Percentiles rank a stretch among this genome's conserved stretches.
Conservation (phyloP, 2,329 filamentous ascomycete species). For the Raffaelea ambrosiae region DNA sequence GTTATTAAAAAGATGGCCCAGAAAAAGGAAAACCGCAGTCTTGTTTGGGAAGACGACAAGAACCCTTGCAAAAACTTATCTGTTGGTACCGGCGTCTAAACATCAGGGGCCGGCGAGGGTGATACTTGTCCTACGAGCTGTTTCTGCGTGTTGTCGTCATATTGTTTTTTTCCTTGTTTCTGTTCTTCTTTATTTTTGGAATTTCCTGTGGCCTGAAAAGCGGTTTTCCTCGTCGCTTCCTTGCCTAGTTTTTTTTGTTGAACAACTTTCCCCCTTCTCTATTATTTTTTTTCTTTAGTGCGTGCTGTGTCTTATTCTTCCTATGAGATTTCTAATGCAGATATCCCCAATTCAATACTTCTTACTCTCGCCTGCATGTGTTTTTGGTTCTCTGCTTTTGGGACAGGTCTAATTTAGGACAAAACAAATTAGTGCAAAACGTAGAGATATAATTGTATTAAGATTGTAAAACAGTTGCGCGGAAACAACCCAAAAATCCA, state of each 20-base stretch:
- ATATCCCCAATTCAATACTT: constrained; percentile 32
- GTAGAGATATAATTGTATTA: background rate
- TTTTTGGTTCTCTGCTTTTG: too few relatives aligned
- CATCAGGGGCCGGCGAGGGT: too few relatives aligned
- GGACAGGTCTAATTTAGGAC: too few relatives aligned
- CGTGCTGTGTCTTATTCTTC: constrained; percentile 20
- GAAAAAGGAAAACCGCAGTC: background rate
- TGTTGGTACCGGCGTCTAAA: too few relatives aligned
- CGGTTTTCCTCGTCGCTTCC: background rate
- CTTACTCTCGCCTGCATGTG: background rate
- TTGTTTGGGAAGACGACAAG: background rate
- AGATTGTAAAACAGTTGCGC: too few relatives aligned
- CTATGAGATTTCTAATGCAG: constrained; percentile 57
- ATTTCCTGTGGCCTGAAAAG: background rate
- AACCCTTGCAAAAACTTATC: background rate
- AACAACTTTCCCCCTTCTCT: constrained; percentile 5
- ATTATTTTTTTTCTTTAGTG: constrained; percentile 5
- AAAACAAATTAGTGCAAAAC: background rate
- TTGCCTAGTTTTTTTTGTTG: background rate
- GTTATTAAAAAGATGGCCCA: background rate
- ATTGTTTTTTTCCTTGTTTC: background rate
- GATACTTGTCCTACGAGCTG: background rate
- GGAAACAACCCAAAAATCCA: too few relatives aligned
- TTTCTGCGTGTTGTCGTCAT: background rate
- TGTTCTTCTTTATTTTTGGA: constrained; percentile 7